Base-by-base conservation (phyloP, 1,284 basidiomycete species). In the Ceratobasidium sp. region DNA sequence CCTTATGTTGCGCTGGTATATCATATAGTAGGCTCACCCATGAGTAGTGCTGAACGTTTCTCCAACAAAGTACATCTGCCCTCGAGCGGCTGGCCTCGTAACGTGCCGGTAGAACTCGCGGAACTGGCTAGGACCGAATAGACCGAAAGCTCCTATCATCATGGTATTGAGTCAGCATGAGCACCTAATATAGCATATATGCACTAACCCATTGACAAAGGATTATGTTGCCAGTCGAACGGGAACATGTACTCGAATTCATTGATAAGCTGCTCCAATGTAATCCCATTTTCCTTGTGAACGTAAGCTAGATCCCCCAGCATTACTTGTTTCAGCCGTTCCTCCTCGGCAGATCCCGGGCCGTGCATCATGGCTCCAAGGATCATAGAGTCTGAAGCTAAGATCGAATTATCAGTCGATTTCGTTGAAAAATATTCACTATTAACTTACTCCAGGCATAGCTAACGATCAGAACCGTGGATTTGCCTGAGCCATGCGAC, bases 131-230 rank as follows among this genome's bases (percentile, higher is more conserved):
- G 61, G 61, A 3, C 61, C 61, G 30, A 64, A 64, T 6, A 64
- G 30, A 3, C 45, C 61, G 23, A 50, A 64, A 2, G 61, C 61
- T 16, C 61, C 61, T 64, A 30, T 74, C 16, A 76, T 73, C 48
- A 76, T 39, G n/a, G n/a, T n/a, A n/a, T n/a, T n/a, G n/a, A n/a
- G n/a, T n/a, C n/a, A n/a, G n/a, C n/a, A n/a, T n/a, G n/a, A n/a
- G n/a, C n/a, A n/a, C n/a, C n/a, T n/a, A n/a, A n/a, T n/a, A n/a
- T n/a, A n/a, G n/a, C n/a, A n/a, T n/a, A n/a, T n/a, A n/a, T n/a
- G n/a, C n/a, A 64, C 61, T 18, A 32, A 50, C 61, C 61, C 61
- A 52, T 64, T 4, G 61, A 30, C 3, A 48, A 12, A 18, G 46
- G 45, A 28, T 52, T 28, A 23, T 50, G 12, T 10, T 3, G 26